phyloP scores from a whole-genome alignment of 179 eudicot genomes.

The Spinacia oleracea region DNA sequence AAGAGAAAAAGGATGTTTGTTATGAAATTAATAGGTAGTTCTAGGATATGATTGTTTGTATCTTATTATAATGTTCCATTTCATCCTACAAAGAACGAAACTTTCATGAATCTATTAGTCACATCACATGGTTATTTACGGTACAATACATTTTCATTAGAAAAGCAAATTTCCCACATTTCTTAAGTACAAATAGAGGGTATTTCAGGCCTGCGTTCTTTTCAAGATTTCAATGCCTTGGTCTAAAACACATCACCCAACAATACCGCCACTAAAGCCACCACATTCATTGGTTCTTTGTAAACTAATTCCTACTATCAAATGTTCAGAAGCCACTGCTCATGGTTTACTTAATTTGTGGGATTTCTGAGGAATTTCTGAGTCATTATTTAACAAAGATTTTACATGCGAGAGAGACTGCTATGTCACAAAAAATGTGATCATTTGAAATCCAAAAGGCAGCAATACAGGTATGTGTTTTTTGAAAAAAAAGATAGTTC shows the following conservation, averaged over 20 bases:
- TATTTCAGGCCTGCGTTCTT: not conserved
- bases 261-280: not conserved
- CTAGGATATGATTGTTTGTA: not conserved
- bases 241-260: not conserved
- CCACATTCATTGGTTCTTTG: too few species aligned
- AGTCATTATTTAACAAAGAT: too few species aligned
- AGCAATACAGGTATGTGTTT: not conserved
- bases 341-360: too few species aligned
- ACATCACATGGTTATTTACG: not conserved
- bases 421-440: too few species aligned
- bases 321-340: too few species aligned
- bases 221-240: too few species aligned
- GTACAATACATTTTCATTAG: not conserved
- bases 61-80: not conserved
- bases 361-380: too few species aligned
- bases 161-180: not conserved
- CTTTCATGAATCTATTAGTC: not conserved
- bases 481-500: not conserved
- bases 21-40: not conserved
- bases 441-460: not conserved
- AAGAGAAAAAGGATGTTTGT: not conserved
- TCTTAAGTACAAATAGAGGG: not conserved
- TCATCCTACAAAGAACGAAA: not conserved
- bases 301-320: too few species aligned
- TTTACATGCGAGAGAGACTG: too few species aligned